These are phyloP conservation scores for Dactylella cylindrospora DNA, from an alignment of 2,329 filamentous ascomycete genomes.

Conservation along the genomic window DNA sequence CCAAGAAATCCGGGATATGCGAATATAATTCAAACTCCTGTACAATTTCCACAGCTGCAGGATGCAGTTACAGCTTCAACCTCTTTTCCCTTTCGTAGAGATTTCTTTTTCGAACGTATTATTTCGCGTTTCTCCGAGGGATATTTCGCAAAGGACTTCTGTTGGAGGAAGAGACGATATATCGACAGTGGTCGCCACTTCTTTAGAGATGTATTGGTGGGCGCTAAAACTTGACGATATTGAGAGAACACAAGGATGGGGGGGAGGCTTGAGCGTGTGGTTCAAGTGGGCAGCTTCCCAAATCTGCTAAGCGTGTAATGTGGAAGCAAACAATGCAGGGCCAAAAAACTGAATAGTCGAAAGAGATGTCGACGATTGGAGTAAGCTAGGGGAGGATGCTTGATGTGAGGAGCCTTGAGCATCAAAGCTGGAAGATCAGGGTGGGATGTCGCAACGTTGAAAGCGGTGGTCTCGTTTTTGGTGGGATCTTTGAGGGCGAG, in stretches of 20 bases:
- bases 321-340: too few species aligned
- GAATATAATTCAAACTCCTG: conserved; percentile 14
- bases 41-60: conserved; percentile 13
- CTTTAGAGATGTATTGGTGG: conserved; percentile 27
- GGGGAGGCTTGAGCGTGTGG: conserved; percentile 32
- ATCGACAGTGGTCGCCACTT: conserved; percentile 33
- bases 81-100: too few species aligned
- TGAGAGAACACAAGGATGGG: conserved; percentile 22
- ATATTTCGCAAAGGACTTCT: too few species aligned
- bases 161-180: conserved; percentile 5
- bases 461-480: background rate
- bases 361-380: too few species aligned
- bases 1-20: conserved; percentile 31
- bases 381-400: too few species aligned
- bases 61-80: conserved; percentile 10
- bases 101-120: background rate
- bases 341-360: too few species aligned
- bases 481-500: too few species aligned
- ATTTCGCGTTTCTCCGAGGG: conserved; percentile 38
- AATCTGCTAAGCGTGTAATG: conserved; percentile 38
- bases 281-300: conserved; percentile 26
- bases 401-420: too few species aligned
- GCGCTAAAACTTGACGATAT: conserved; percentile 23
- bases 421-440: background rate
- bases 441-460: background rate